These are phyloP conservation scores for Gyrodon lividus DNA, from an alignment of 768 basidiomycete genomes.

Conservation along the genomic window DNA sequence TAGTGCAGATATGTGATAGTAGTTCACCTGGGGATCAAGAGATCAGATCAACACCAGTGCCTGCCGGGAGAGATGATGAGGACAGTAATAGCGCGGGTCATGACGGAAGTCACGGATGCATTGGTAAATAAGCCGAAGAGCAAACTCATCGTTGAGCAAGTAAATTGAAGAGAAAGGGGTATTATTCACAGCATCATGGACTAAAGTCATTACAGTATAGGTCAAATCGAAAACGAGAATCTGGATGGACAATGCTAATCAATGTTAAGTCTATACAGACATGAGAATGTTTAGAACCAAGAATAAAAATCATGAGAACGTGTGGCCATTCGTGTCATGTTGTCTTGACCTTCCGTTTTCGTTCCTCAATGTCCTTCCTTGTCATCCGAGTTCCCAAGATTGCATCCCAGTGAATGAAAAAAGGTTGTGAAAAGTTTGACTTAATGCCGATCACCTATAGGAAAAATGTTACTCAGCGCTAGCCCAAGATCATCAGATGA, in stretches of 20 bases:
- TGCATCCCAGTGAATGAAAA: slow-evolving; percentile 92
- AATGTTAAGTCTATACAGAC: background rate
- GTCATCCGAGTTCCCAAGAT: slow-evolving; percentile 85
- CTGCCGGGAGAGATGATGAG: no score
- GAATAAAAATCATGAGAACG: no score
- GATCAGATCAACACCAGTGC: no score
- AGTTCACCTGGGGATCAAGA: no score
- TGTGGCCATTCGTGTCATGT: slow-evolving; percentile 2
- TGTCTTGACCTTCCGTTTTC: slow-evolving; percentile 38
- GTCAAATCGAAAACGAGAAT: background rate
- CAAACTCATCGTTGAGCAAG: no score
- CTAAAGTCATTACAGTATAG: no score
- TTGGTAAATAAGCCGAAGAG: no score
- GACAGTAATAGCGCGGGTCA: no score
- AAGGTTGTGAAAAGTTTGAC: slow-evolving; percentile 93
- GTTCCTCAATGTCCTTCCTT: slow-evolving; percentile 58
- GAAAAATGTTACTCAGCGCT: background rate
- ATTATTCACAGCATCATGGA: no score
- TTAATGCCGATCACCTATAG: slow-evolving; percentile 72
- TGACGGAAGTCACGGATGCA: no score
- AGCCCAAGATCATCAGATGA: background rate
- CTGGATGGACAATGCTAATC: background rate
- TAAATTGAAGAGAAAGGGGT: no score
- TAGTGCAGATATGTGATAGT: no score
- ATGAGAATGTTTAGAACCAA: background rate